Base-by-base conservation (phyloP, 441 rosid species). In the Populus hybrid region DNA sequence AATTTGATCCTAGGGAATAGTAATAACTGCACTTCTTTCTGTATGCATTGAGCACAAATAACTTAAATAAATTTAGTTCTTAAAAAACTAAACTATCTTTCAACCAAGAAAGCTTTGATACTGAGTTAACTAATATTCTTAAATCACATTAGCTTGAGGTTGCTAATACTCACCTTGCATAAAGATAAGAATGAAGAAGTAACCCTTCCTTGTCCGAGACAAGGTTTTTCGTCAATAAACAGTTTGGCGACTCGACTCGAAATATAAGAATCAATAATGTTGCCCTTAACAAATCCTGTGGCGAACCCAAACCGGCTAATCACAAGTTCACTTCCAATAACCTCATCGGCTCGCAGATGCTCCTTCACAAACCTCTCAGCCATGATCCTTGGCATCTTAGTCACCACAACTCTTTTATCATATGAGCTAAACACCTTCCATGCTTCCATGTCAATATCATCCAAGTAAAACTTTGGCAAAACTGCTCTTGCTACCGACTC, bases 401-500 rank as follows among this genome's bases (percentile, higher is more conserved):
- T 92, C 75, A 90, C 92, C 74, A 88, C 90, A 65, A 92, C 91
- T 82, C 91, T 84, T 77, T 38, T 91, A 4, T 85, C 92, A 40
- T 70, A 76, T 2, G 87, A 79, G 72, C 88, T 85, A 78, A 92
- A 91, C 75, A 84, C 90, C 74, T 78, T 88, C 97, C 98, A 94
- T 2, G 93, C 90, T 42, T 88, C 88, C 84, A 85, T 79, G 68
- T 89, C 85, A 67, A 94, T 24, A 79, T 90, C 94, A 70, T 91
- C 96, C 94, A 87, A 88, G 78, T 81, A 92, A 67, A 94, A 94
- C 80, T 92, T 92, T 0, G 98, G 97, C 84, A 94, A 72, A 40
- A 94, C 97, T 0, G 97, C 98, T 79, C 98, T 83, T 19, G 98
- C 91, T 65, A 94, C 93, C 1, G 94, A 87, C 74, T 88, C 87